Base-by-base conservation (phyloP, 768 basidiomycete genomes). In the Phanerodontia chrysosporium region DNA sequence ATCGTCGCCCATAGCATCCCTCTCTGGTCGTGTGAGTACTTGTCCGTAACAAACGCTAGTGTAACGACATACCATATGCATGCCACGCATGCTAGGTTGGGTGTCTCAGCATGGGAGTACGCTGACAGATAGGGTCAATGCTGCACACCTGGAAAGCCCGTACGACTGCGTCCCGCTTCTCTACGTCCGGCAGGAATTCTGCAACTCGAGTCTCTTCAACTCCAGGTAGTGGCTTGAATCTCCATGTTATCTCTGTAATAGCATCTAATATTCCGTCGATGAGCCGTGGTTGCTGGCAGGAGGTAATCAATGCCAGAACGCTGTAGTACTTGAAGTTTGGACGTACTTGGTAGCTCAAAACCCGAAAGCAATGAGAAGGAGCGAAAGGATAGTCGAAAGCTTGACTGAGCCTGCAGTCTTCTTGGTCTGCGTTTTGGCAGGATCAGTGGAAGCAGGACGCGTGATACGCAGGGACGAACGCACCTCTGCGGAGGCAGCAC, bases 1-100 rank as follows among this genome's bases (percentile, higher is more conserved):
- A 74, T 97, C 94, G 57, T 81, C 81, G 1, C 95, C 95, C 84
- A 92, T 94, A 1, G 95, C 95, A 69, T 97, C 86, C 48, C 84
- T 76, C 74, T 94, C 93, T 94, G 74, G 21, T 39, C 52, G 55
- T 16, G 55, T 65, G 44, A 66, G 55, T 22, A 45, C 52, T 70
- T 7, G 29, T 29, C 42, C 58, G 56, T 65, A 12, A 3, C 7
- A 14, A 22, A 8, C 16, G 13, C 5, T 21, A 18, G 8, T 42
- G 10, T n/a, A 14, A 30, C 5, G 7, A 72, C 76, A 55, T 61
- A 92, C 91, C 92, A 67, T 95, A 95, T 28, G 91, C 89, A 59
- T 66, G 70, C 92, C 92, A 95, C 24, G 92, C 90, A 72, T 93
- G 83, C 92, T 95, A 65, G 57, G 57, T 61, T 64, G 57, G 39